Evolutionary conservation across 768 basidiomycete genomes (phyloP), one percentile per base, ranked within the genome.

Genomic region (Russula sp.): DNA sequence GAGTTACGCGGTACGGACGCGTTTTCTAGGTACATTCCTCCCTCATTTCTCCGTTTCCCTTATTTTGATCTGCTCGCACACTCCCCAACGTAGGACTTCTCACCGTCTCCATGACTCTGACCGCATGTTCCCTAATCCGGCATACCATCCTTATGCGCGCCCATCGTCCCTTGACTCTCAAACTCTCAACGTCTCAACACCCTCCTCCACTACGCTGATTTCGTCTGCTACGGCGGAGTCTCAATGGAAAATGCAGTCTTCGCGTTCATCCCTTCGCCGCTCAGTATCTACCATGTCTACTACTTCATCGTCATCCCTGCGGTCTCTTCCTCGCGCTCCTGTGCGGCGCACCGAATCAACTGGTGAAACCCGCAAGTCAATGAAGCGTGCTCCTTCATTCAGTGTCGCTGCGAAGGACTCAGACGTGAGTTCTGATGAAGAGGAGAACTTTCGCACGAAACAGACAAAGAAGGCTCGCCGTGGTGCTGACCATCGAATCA

Each of bases 121-220:
- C 39, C 65, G 63, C 38, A 39, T 86, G 59, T 79, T 89, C 50
- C 87, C 82, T 78, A 66, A 77, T 82, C 55, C 86, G 85, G 62
- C 82, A 79, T 65, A 73, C 76, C 50, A 77, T 84, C 67, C 70
- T 75, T 65, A 82, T 74, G 60, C 73, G 75, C 22, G 66, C 69
- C 60, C 84, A 80, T 69, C 85, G 83, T 70, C 85, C 81, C 4
- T 85, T 83, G 73, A 78, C 69, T 45, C 75, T 72, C 49, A 73
- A 70, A 3, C 57, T 75, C 10, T 51, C 58, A 71, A 73, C 47
- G 70, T 70, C 68, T 65, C 73, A n/a, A 67, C 66, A 9, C 66
- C 66, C 2, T 67, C 66, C 11, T 67, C 65, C 29, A 64, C 66
- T 32, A 67, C 66, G 3, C 41, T 67, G 35, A 60, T 59, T 18